phyloP scores from a whole-genome alignment of 1,284 basidiomycete species.

The Takashimella koratensis region DNA sequence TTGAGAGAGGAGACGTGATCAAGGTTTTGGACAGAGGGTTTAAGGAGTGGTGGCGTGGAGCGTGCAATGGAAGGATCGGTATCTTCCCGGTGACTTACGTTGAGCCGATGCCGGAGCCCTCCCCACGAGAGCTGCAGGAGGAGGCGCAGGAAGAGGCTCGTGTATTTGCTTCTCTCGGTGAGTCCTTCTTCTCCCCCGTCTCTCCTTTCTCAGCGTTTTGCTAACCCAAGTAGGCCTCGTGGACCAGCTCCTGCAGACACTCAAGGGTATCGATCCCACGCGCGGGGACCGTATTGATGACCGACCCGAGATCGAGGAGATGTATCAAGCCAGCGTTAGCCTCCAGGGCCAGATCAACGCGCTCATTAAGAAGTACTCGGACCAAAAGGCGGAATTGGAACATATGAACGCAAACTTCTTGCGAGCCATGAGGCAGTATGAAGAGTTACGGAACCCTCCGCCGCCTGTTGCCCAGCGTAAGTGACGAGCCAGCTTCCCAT shows the following conservation, averaged over 20 bases:
- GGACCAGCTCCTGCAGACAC: slow-evolving; percentile 76
- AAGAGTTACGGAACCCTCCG: slow-evolving; percentile 36
- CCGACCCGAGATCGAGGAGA: slow-evolving; percentile 88
- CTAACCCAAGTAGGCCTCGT: slow-evolving; percentile 72
- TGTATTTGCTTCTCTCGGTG: slow-evolving; percentile 55
- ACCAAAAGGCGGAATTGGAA: slow-evolving; percentile 65
- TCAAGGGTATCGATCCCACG: slow-evolving; percentile 69
- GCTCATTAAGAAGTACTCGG: slow-evolving; percentile 90
- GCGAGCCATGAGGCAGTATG: slow-evolving; percentile 47
- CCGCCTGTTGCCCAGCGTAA: slow-evolving; percentile 5
- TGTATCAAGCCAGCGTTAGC: slow-evolving; percentile 85
- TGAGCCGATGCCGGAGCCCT: slow-evolving; percentile 84
- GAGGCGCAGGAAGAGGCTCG: slow-evolving; percentile 87
- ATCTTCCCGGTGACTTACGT: slow-evolving; percentile 99
- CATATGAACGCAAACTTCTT: slow-evolving; percentile 50
- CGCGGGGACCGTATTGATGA: slow-evolving; percentile 81
- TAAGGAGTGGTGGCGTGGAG: slow-evolving; percentile 98
- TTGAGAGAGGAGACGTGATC: slow-evolving; percentile 91
- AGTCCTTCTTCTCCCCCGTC: slow-evolving; percentile 16
- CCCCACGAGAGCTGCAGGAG: slow-evolving; percentile 67
- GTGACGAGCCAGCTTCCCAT: background rate
- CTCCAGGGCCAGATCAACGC: slow-evolving; percentile 92
- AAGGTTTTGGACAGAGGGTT: slow-evolving; percentile 94
- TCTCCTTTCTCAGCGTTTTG: slow-evolving; percentile 51
- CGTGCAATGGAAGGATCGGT: slow-evolving; percentile 84